These are phyloP conservation scores for Candida nemodendra DNA, from an alignment of 805 yeast species.

Conservation along the genomic window DNA sequence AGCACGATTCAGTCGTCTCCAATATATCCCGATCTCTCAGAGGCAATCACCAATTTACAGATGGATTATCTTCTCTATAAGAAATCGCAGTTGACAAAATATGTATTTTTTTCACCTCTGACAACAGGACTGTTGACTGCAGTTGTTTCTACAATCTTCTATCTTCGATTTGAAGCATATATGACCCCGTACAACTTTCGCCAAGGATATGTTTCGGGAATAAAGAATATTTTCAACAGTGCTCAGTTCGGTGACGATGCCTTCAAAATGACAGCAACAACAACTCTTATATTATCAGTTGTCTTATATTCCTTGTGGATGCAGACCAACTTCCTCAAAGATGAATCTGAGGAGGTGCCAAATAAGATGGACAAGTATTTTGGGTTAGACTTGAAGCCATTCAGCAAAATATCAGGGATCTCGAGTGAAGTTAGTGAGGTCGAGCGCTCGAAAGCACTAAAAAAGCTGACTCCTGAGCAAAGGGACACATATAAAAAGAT, in stretches of 20 bases:
- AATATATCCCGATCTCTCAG: slow-evolving; percentile 56
- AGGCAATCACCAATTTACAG: slow-evolving; percentile 60
- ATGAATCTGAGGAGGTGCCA: slow-evolving; percentile 37
- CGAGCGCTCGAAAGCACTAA: slow-evolving; percentile 8
- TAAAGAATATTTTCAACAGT: slow-evolving; percentile 17
- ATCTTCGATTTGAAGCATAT: slow-evolving; percentile 22
- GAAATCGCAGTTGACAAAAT: slow-evolving; percentile 46
- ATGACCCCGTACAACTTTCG: slow-evolving; percentile 24
- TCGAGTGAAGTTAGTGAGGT: slow-evolving; percentile 11
- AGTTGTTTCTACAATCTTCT: slow-evolving; percentile 19
- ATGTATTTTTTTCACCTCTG: slow-evolving; percentile 46
- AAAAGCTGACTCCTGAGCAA: slow-evolving; percentile 19
- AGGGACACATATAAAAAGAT: slow-evolving; percentile 22
- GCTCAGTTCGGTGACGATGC: slow-evolving; percentile 27
- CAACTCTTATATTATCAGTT: slow-evolving; percentile 37
- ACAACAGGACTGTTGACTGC: slow-evolving; percentile 32
- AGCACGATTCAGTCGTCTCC: slow-evolving; percentile 50
- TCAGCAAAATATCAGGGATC: slow-evolving; percentile 29
- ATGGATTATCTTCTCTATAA: slow-evolving; percentile 56
- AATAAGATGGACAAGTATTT: slow-evolving; percentile 39
- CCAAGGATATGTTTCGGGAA: slow-evolving; percentile 9
- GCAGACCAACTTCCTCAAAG: slow-evolving; percentile 49
- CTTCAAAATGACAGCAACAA: slow-evolving; percentile 37
- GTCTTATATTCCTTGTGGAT: slow-evolving; percentile 40
- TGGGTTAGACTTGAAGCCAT: slow-evolving; percentile 51